A percentile compares a stretch with the other conserved stretches of the same genome.
Evolutionary conservation across 2,329 filamentous ascomycete genomes (phyloP).

Genomic region (Fusarium beomiforme): DNA sequence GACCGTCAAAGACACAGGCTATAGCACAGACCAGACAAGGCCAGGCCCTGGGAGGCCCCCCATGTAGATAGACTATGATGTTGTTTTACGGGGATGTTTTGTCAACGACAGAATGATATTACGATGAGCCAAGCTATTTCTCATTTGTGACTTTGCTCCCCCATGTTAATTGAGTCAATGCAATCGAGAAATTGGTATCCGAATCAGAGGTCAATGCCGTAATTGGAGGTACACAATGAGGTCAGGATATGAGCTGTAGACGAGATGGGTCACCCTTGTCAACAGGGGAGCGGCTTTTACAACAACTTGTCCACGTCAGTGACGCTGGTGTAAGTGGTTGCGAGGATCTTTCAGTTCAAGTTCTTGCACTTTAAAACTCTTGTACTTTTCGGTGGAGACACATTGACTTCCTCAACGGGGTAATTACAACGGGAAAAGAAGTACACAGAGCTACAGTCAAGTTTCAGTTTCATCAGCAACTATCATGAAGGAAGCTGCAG

Average conservation of each 20-base stretch:
- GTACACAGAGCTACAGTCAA: neutral
- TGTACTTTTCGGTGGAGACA: neutral
- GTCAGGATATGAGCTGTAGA: conserved; percentile 27
- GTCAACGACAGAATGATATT: conserved; percentile 19
- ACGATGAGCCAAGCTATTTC: conserved; percentile 18
- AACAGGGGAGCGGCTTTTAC: conserved; percentile 10
- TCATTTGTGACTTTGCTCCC: neutral
- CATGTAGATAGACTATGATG: conserved; percentile 21
- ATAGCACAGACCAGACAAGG: neutral
- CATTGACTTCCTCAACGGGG: neutral
- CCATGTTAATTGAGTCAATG: conserved; percentile 4
- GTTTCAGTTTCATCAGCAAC: conserved; percentile 3
- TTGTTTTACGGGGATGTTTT: conserved; percentile 17
- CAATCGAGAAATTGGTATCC: conserved; percentile 5
- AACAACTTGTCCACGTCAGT: conserved; percentile 26
- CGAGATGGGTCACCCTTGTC: conserved; percentile 20
- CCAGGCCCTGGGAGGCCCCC: conserved; percentile 16
- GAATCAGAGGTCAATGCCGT: conserved; percentile 15
- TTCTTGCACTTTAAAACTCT: conserved; percentile 6
- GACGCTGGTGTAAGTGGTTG: conserved; percentile 23
- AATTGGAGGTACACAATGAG: conserved; percentile 30
- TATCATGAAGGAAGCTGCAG: conserved; percentile 17
- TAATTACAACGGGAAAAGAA: neutral
- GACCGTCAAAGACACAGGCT: conserved; percentile 17
- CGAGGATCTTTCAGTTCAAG: conserved; percentile 8